Conservation (phyloP, 352 stramenopile species). For the Globisporangium alternatum region DNA sequence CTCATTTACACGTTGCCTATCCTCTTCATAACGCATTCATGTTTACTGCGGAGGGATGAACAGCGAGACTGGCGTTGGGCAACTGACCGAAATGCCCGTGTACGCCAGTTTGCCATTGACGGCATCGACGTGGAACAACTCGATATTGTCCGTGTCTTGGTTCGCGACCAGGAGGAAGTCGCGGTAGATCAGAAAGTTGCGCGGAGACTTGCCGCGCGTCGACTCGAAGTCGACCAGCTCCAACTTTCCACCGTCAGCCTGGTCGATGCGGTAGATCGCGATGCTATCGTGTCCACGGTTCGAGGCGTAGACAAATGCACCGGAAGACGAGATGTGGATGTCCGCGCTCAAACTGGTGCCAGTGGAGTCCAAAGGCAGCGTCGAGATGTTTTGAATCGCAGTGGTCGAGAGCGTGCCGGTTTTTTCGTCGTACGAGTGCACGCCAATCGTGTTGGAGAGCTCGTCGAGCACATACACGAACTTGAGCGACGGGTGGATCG, state of each 20-base stretch:
- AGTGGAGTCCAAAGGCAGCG: constrained; percentile 44
- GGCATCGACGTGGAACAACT: constrained; percentile 39
- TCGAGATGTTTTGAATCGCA: constrained; percentile 64
- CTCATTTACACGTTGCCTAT: constrained; percentile 1
- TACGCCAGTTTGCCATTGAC: constrained; percentile 30
- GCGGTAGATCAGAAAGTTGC: constrained; percentile 31
- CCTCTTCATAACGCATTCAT: background rate
- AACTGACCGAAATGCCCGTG: constrained; percentile 27
- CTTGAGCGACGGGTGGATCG: constrained; percentile 45
- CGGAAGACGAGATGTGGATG: constrained; percentile 33
- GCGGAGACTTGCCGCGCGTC: constrained; percentile 32
- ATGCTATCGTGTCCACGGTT: constrained; percentile 46
- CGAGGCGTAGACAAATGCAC: constrained; percentile 42
- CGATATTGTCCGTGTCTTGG: constrained; percentile 46
- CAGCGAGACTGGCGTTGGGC: constrained; percentile 42
- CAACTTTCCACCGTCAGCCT: constrained; percentile 17
- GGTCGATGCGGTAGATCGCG: constrained; percentile 29
- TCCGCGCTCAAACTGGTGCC: constrained; percentile 29
- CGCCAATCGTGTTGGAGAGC: constrained; percentile 59
- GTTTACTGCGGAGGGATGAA: constrained; percentile 18
- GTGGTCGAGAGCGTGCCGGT: constrained; percentile 40
- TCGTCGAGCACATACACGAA: constrained; percentile 73
- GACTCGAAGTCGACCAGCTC: constrained; percentile 24
- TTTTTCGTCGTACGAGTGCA: constrained; percentile 46
- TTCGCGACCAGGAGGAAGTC: constrained; percentile 40